phyloP scores from a whole-genome alignment of 2,329 filamentous ascomycete species.

The Fusarium algeriense region DNA sequence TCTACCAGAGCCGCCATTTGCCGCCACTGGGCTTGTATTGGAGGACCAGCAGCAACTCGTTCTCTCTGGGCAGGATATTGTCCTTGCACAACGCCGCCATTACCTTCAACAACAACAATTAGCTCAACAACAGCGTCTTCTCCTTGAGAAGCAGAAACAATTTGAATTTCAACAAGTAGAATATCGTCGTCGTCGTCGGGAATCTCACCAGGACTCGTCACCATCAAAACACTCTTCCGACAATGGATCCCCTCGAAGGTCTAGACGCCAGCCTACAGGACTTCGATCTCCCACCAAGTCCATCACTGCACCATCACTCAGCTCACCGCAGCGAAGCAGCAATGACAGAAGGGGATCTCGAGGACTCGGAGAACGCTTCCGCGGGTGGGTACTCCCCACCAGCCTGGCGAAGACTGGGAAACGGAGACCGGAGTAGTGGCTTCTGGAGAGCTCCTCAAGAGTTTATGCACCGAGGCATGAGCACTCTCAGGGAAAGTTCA shows the following conservation, averaged over 20 bases:
- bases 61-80: constrained; percentile 49
- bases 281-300: constrained; percentile 64
- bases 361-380: constrained; percentile 62
- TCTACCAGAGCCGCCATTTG: constrained; percentile 44
- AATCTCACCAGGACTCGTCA: constrained; percentile 18
- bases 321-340: constrained; percentile 52
- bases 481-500: constrained; percentile 42
- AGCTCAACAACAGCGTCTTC: constrained; percentile 27
- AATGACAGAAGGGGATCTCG: constrained; percentile 53
- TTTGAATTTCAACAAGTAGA: constrained; percentile 38
- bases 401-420: constrained; percentile 71
- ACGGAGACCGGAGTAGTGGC: constrained; percentile 68
- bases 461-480: constrained; percentile 56
- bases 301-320: constrained; percentile 51
- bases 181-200: constrained; percentile 30
- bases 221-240: constrained; percentile 29
- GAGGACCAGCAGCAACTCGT: constrained; percentile 52
- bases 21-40: constrained; percentile 47
- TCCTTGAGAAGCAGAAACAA: constrained; percentile 40
- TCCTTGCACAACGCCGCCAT: constrained; percentile 43
- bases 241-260: constrained; percentile 55
- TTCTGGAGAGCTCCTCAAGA: constrained; percentile 71
- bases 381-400: constrained; percentile 70
- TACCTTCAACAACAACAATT: constrained; percentile 38
- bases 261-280: constrained; percentile 68